Evolutionary conservation across 805 yeast genomes (phyloP).

Genomic region (Schwanniomyces pseudopolymorphus): DNA sequence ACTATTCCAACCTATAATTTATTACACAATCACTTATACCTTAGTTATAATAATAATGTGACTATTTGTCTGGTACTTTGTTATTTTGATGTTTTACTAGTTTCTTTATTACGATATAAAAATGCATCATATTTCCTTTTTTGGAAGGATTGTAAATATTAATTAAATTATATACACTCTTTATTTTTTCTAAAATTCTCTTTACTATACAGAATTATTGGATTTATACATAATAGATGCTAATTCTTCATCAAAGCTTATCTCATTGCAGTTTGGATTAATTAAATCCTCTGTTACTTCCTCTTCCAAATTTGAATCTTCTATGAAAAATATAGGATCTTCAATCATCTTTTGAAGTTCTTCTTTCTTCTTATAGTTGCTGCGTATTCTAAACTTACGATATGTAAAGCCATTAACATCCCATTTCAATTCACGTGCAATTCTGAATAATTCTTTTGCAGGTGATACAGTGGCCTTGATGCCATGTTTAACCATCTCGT

Average conservation of each 20-base stretch:
- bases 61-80: background rate
- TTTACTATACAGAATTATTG: background rate
- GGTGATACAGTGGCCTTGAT: constrained; percentile 27
- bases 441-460: constrained; percentile 26
- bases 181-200: background rate
- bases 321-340: constrained; percentile 16
- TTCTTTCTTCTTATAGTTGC: constrained; percentile 19
- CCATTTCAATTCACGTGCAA: constrained; percentile 39
- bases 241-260: constrained; percentile 21
- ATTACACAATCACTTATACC: background rate
- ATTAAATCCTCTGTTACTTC: constrained; percentile 22
- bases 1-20: background rate
- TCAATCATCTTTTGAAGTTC: constrained; percentile 15
- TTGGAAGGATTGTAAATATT: constrained; percentile 7
- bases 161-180: background rate
- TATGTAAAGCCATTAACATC: constrained; percentile 32
- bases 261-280: constrained; percentile 7
- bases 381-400: constrained; percentile 20
- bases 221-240: constrained; percentile 15
- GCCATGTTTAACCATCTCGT: constrained; percentile 29
- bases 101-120: background rate
- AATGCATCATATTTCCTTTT: constrained; percentile 5
- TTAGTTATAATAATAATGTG: background rate
- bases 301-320: constrained; percentile 10
- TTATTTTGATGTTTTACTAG: background rate